These are phyloP conservation scores for Gnaphalium uliginosum DNA, from an alignment of 129 eudicot species.

Conservation along the genomic window DNA sequence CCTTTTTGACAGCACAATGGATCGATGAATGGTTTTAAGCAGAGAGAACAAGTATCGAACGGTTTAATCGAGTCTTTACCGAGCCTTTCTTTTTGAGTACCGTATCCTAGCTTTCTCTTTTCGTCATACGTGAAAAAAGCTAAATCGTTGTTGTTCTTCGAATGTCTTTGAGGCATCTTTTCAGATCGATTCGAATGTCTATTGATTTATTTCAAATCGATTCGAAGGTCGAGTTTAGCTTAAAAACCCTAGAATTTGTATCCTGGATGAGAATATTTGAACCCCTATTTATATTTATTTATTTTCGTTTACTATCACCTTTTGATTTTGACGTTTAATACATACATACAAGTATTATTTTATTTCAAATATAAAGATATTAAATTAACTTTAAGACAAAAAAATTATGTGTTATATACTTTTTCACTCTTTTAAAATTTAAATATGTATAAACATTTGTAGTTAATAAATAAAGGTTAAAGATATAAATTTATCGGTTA, in stretches of 20 bases:
- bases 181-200: constrained; percentile 11
- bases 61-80: constrained; percentile 96
- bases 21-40: constrained; percentile 82
- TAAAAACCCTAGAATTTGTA: constrained; percentile 8
- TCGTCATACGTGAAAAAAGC: constrained; percentile 97
- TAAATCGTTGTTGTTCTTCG: constrained; percentile 94
- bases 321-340: too few relatives aligned
- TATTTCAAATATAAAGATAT: too few relatives aligned
- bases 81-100: constrained; percentile 88
- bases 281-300: too few relatives aligned
- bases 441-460: too few relatives aligned
- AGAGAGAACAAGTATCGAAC: constrained; percentile 77
- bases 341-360: too few relatives aligned
- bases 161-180: constrained; percentile 94
- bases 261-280: not conserved
- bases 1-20: constrained; percentile 89
- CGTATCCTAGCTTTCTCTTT: constrained; percentile 88
- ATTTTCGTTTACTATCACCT: too few relatives aligned
- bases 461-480: too few relatives aligned
- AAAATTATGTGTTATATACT: too few relatives aligned
- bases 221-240: not conserved
- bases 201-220: not conserved
- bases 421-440: too few relatives aligned
- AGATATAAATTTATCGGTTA: too few relatives aligned
- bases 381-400: too few relatives aligned